These are phyloP conservation scores for Peronospora belbahrii DNA, from an alignment of 352 stramenopile genomes.

Conservation along the genomic window DNA sequence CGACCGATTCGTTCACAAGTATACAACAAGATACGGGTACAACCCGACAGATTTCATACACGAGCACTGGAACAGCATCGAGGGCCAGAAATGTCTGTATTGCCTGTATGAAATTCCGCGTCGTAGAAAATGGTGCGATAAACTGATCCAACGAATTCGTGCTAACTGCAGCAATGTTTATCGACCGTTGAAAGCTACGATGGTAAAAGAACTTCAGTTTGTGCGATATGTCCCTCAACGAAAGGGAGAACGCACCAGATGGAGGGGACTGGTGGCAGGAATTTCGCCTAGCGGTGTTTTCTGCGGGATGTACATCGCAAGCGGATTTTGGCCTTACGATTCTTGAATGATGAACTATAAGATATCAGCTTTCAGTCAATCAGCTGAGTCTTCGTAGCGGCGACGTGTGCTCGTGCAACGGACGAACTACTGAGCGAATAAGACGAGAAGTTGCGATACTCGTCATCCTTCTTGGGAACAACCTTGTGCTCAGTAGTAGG, in stretches of 20 bases:
- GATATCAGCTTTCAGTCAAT: no score
- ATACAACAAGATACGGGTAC: background rate
- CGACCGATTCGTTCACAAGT: slow-evolving; percentile 6
- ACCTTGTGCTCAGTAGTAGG: no score
- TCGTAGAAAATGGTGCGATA: background rate
- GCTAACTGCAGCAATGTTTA: slow-evolving; percentile 2
- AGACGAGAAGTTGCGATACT: no score
- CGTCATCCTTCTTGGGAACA: no score
- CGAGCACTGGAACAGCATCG: slow-evolving; percentile 1
- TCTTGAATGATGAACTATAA: no score
- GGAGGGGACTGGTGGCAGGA: slow-evolving; percentile 7
- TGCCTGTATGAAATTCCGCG: background rate
- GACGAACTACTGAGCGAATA: no score
- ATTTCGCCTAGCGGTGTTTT: slow-evolving; percentile 3
- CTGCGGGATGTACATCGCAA: slow-evolving; percentile 9
- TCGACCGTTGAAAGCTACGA: slow-evolving; percentile 4
- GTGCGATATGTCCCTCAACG: slow-evolving; percentile 7
- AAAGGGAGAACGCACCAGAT: background rate
- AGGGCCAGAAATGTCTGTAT: background rate
- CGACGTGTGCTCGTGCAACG: no score
- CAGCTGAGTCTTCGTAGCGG: no score
- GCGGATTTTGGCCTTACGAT: background rate
- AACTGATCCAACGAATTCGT: background rate
- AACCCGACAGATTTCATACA: background rate
- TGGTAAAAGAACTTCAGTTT: slow-evolving; percentile 9